A percentile compares a stretch with the other conserved stretches of the same genome.
Evolutionary conservation across 108 stramenopile genomes (phyloP).

Genomic region (Bacterosira constricta): DNA sequence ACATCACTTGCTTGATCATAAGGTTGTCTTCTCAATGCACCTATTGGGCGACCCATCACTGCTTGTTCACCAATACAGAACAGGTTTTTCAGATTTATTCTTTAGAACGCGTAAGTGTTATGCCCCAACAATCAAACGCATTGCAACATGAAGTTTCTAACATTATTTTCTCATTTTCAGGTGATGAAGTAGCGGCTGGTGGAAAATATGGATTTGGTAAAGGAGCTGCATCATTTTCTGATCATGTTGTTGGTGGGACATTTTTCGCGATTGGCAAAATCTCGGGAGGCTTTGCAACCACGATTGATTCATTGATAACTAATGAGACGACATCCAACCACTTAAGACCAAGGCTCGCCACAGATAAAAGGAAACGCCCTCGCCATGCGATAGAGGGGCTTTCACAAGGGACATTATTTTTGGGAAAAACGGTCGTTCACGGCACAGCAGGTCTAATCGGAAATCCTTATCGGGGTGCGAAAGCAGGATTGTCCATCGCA

Average conservation of each 20-base stretch:
- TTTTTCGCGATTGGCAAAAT: constrained; percentile 30
- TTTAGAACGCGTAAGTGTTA: constrained; percentile 23
- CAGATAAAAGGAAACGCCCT: constrained; percentile 19
- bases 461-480: constrained; percentile 40
- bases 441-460: constrained; percentile 46
- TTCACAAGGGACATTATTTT: constrained; percentile 34
- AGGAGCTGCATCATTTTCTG: constrained; percentile 31
- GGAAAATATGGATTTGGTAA: constrained; percentile 44
- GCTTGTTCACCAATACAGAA: constrained; percentile 41
- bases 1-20: constrained; percentile 4
- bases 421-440: constrained; percentile 15
- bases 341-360: constrained; percentile 34
- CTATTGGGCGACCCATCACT: constrained; percentile 44
- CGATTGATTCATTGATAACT: constrained; percentile 24
- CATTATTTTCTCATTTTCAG: constrained; percentile 9
- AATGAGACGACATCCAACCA: constrained; percentile 33
- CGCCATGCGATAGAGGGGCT: constrained; percentile 35
- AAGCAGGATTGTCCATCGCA: constrained; percentile 3
- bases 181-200: constrained; percentile 33
- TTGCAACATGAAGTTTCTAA: background rate
- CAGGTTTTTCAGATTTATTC: constrained; percentile 38
- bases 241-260: constrained; percentile 39
- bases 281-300: constrained; percentile 25
- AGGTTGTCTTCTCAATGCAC: constrained; percentile 49
- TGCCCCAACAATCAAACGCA: background rate